phyloP scores from a whole-genome alignment of 257 asterid species.

The Penstemon barbatus region DNA sequence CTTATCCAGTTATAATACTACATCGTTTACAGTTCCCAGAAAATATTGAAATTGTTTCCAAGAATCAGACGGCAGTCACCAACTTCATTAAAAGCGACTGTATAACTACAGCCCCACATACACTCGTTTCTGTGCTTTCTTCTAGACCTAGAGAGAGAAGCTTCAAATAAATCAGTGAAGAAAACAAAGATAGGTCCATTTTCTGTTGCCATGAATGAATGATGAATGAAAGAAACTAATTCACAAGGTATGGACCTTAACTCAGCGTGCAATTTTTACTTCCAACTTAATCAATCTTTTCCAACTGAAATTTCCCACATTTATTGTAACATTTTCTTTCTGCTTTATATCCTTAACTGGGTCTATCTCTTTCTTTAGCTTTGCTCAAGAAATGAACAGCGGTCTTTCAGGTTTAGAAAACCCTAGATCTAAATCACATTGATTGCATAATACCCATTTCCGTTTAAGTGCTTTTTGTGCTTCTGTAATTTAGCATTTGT shows the following conservation, averaged over 20 bases:
- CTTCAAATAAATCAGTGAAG: conserved; percentile 12
- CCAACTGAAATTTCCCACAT: conserved; percentile 24
- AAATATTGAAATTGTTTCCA: not conserved
- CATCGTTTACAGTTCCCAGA: not conserved
- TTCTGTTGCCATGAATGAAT: conserved; percentile 31
- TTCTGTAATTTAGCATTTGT: conserved; percentile 23
- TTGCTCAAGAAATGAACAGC: conserved; percentile 24
- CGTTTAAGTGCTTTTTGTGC: conserved; percentile 23
- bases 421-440: conserved; percentile 72
- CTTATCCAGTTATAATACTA: not conserved
- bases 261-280: conserved; percentile 38
- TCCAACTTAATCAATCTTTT: conserved; percentile 56
- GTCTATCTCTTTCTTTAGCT: conserved; percentile 25
- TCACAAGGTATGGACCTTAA: conserved; percentile 40
- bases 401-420: conserved; percentile 41
- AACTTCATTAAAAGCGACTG: not conserved
- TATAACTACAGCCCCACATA: not conserved
- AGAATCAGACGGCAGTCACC: not conserved
- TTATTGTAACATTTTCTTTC: not conserved
- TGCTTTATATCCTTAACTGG: conserved; percentile 28
- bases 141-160: conserved; percentile 24
- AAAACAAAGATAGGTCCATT: conserved; percentile 50
- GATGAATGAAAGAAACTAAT: conserved; percentile 37
- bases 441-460: conserved; percentile 16
- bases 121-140: conserved; percentile 15